Base-by-base conservation (phyloP, 352 stramenopile species). In the Phytophthora vignae region DNA sequence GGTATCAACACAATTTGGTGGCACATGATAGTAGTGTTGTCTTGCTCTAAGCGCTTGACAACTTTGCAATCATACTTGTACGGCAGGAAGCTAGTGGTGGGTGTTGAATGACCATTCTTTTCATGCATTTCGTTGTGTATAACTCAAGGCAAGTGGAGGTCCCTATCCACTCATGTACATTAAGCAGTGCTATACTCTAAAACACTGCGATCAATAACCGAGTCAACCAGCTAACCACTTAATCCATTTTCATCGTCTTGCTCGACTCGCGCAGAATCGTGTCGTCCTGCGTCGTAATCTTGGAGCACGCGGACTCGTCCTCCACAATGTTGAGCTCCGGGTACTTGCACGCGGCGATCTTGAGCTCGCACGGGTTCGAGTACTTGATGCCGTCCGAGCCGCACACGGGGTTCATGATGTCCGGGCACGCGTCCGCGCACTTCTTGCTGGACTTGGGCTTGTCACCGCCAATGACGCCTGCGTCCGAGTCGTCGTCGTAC, bases 331-430 rank as follows among this genome's bases (percentile, higher is more conserved):
- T 46, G 15, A 46, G 27, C 4, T 66, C 40, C 14, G 67, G 67
- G 54, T 70, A 49, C 48, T 71, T 44, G 36, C 67, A 74, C 15
- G 60, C 63, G 50, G 61, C 67, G 42, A 64, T 27, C 42, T 62
- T 64, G 8, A 74, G 38, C 27, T 71, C 33, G 53, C 75, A 82
- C 33, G 66, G 55, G 64, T 80, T 82, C 62, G 36, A 52, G 63
- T 83, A 83, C 27, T 49, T 78, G 21, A 79, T 55, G 14, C 69
- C 60, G 46, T 85, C 63, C 12, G 75, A 83, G 40, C 78, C 78
- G 22, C 78, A 85, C 10, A 85, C 73, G 11, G 60, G 60, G 6
- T 63, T 17, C 56, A 67, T 55, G 7, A 71, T 59, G 42, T 79
- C 64, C 21, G 66, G 60, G 46, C 78, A 85, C 29, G 29, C 60